Evolutionary conservation across 805 yeast species (phyloP).

Genomic region (Starmerella vitae): DNA sequence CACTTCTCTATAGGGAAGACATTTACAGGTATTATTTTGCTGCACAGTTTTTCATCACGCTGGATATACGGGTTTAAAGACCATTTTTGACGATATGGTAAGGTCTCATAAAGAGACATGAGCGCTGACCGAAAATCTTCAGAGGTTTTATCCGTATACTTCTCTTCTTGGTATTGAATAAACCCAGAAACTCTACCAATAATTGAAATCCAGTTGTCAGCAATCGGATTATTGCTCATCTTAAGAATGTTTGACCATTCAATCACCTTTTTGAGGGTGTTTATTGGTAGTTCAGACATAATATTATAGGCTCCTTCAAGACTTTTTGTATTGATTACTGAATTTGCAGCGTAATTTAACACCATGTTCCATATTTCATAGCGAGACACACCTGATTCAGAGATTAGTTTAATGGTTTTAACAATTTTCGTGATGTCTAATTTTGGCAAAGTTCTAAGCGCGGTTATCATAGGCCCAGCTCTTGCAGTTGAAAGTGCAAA

Average conservation of each 20-base stretch:
- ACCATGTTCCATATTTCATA: constrained; percentile 1
- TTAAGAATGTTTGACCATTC: too few species aligned
- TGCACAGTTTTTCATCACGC: neutral
- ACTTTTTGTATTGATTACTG: neutral
- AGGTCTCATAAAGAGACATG: neutral
- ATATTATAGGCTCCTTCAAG: too few species aligned
- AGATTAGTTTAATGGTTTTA: neutral
- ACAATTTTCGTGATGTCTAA: neutral
- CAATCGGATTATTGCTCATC: too few species aligned
- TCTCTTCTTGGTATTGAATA: too few species aligned
- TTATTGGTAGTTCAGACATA: too few species aligned
- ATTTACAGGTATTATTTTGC: neutral
- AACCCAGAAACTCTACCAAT: too few species aligned
- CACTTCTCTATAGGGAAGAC: neutral
- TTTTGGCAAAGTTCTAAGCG: neutral
- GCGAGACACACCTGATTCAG: neutral
- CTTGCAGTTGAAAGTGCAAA: neutral
- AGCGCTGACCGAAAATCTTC: neutral
- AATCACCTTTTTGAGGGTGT: too few species aligned
- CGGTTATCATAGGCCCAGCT: neutral
- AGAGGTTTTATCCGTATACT: neutral
- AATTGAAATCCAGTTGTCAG: too few species aligned
- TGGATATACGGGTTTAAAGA: constrained; percentile 1
- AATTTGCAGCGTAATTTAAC: neutral
- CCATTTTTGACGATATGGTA: constrained; percentile 7